Conservation (phyloP, 345 rosid genomes). For the Crucihimalaya himalaica region DNA sequence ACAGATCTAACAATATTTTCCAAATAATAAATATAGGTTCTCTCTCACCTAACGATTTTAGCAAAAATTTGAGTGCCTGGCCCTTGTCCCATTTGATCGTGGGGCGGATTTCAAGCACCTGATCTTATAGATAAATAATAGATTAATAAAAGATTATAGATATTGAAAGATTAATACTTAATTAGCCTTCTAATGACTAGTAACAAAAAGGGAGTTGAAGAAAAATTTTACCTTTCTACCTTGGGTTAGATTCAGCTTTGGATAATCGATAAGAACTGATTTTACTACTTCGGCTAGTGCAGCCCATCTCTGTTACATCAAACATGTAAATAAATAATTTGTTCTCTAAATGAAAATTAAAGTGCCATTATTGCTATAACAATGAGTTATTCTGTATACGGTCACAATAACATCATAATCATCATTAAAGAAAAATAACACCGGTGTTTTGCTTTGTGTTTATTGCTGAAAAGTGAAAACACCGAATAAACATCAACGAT, state of each 20-base stretch:
- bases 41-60: constrained; percentile 72
- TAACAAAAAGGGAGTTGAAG: background rate
- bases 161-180: background rate
- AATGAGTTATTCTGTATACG: background rate
- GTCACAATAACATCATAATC: background rate
- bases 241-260: constrained; percentile 65
- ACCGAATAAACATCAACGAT: background rate
- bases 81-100: constrained; percentile 98
- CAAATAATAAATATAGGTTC: background rate
- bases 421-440: background rate
- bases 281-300: constrained; percentile 63
- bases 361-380: background rate
- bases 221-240: constrained; percentile 73
- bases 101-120: constrained; percentile 94
- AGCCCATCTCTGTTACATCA: constrained; percentile 61
- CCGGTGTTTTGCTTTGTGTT: background rate
- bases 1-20: background rate
- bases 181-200: background rate
- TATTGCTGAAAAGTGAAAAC: background rate
- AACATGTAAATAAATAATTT: background rate
- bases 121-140: constrained; percentile 2
- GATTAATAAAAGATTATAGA: background rate
- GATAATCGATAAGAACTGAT: constrained; percentile 62
- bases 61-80: constrained; percentile 81
- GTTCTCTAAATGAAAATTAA: background rate